Conservation (phyloP, 2,329 filamentous ascomycete species). For the Aspergillus fijiensis region DNA sequence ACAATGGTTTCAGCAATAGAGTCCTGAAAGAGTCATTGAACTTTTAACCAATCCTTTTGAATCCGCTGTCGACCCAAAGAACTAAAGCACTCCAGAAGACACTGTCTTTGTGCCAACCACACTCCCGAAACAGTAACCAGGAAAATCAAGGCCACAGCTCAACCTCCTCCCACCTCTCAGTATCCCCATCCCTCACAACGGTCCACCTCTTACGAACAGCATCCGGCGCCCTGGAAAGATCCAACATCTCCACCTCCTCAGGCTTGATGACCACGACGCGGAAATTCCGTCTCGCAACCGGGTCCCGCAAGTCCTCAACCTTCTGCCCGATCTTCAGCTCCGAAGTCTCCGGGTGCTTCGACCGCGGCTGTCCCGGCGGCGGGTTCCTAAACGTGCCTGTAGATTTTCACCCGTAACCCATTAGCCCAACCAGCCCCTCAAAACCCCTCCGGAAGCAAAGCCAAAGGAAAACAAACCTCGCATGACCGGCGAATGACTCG, state of each 20-base stretch:
- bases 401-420: neutral
- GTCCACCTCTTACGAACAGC: constrained; percentile 67
- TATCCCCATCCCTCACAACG: constrained; percentile 49
- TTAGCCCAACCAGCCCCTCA: neutral
- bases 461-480: constrained; percentile 54
- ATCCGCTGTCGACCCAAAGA: neutral
- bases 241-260: constrained; percentile 71
- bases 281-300: constrained; percentile 70
- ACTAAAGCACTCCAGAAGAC: neutral
- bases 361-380: constrained; percentile 62
- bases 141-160: constrained; percentile 64
- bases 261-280: constrained; percentile 84
- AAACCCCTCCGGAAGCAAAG: neutral
- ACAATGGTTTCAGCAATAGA: too few species aligned
- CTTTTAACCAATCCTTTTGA: neutral
- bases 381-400: constrained; percentile 70
- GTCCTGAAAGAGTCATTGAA: neutral
- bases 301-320: constrained; percentile 69
- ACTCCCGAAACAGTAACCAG: too few species aligned
- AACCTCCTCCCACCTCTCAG: constrained; percentile 60
- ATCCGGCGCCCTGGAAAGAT: constrained; percentile 66
- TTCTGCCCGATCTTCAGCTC: constrained; percentile 58
- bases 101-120: neutral
- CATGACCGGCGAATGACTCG: constrained; percentile 79
- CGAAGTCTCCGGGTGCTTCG: constrained; percentile 49